Evolutionary conservation across 768 basidiomycete species (phyloP), one percentile per base, ranked within the genome.

Genomic region (Pholiota microspora): DNA sequence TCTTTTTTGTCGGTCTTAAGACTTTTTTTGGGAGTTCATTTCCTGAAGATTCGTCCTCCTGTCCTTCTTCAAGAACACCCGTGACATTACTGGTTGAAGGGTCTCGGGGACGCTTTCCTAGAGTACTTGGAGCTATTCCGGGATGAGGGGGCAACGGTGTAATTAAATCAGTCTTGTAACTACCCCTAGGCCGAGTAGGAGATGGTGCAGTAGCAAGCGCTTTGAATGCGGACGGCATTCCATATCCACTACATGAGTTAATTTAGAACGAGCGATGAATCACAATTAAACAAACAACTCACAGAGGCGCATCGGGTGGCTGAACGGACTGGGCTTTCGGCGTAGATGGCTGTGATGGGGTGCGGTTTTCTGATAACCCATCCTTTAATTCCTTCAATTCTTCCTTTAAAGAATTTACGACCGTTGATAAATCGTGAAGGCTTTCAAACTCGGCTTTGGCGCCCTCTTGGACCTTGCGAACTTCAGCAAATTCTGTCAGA

Each of bases 21-120:
- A 74, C 73, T 47, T 62, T 66, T 48, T 64, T 72, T n/a, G 71
- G 69, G 8, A 70, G 62, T 51, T 76, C 78, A 16, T 60, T 66
- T 55, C 77, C 75, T 21, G 67, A 59, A 10, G 65, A 57, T 4
- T 64, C 68, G 9, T 65, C 76, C 46, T 76, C 75, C 52, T 75
- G 67, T n/a, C 67, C 75, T 24, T 70, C 69, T 51, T 81, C 82
- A 5, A 72, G 66, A 8, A 73, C 65, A 49, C 69, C 77, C 1
- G 73, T 68, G 18, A 74, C 60, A 49, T 73, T 71, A 59, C 75
- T 80, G 9, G 74, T 70, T 7, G 73, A 68, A 2, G 80, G 73
- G 58, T 82, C 82, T 56, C 87, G 76, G 48, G 75, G 78, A 29
- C 85, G 81, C 65, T 89, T 90, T n/a, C 88, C 88, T 15, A 89